Base-by-base conservation (phyloP, 139 green algal species). In the Yamagishiella unicocca region DNA sequence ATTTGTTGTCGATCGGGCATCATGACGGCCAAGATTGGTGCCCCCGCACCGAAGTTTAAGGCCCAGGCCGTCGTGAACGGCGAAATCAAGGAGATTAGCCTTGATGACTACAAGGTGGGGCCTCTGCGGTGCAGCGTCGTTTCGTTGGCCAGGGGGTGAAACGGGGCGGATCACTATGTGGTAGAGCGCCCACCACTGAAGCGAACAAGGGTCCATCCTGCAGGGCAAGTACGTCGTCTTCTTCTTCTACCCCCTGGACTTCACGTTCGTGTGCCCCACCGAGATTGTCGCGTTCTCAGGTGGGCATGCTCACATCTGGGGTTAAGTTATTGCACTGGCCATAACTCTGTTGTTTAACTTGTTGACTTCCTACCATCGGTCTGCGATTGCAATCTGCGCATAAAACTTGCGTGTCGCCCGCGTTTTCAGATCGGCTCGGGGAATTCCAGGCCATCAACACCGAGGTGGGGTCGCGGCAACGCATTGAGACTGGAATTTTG, bases 191-290 rank as follows among this genome's bases (percentile, higher is more conserved):
- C n/a, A n/a, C n/a, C n/a, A n/a, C n/a, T n/a, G n/a, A n/a, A n/a
- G n/a, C n/a, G n/a, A n/a, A n/a, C n/a, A n/a, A n/a, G n/a, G n/a
- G n/a, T n/a, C n/a, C n/a, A 31, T 72, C 53, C 96, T 92, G 88
- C 94, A 94, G 90, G 93, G 96, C 75, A 99, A 99, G 94, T 99
- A 99, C 92, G 92, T 99, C 17, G 95, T 99, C 22, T 93, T 99
- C 10, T 99, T 99, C 94, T 99, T 99, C 95, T 99, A 99, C 89
- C 92, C 92, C 17, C 87, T 93, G 89, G 92, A 95, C 85, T 95
- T 93, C 89, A 95, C 92, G 2, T 95, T 95, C 70, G 91, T 97
- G 53, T 97, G 96, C 95, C 97, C 97, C 33, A 99, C 98, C 29
- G 98, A 99, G 93, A 99, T 99, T 91, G 96, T 95, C 24, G 97